These are phyloP conservation scores for Rosa lucieae DNA, from an alignment of 306 rosid genomes.

Conservation along the genomic window DNA sequence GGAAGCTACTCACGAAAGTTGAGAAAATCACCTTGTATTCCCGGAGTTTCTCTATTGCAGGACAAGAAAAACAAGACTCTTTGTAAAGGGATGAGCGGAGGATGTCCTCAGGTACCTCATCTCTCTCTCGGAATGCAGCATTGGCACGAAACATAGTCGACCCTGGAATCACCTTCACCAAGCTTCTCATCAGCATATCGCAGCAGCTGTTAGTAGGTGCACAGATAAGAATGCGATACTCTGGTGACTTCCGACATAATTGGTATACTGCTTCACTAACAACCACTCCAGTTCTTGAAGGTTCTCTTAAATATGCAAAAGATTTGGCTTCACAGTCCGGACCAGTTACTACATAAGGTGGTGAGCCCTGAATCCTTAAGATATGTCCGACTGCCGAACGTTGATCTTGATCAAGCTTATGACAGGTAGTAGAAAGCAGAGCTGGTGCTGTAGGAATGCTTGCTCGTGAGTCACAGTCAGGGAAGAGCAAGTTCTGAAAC, in stretches of 20 bases:
- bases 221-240: slow-evolving; percentile 25
- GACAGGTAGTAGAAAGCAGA: neutral
- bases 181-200: slow-evolving; percentile 26
- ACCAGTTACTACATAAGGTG: slow-evolving; percentile 31
- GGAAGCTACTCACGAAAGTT: slow-evolving; percentile 37
- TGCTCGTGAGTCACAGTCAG: neutral
- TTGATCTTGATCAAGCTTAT: neutral
- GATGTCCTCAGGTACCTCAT: slow-evolving; percentile 31
- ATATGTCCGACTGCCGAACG: slow-evolving; percentile 12
- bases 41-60: slow-evolving; percentile 12
- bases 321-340: slow-evolving; percentile 9
- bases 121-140: slow-evolving; percentile 24
- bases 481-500: slow-evolving; percentile 28
- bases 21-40: slow-evolving; percentile 35
- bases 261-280: slow-evolving; percentile 25
- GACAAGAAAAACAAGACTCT: slow-evolving; percentile 34
- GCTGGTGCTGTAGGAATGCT: neutral
- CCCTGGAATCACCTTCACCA: slow-evolving; percentile 26
- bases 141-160: slow-evolving; percentile 25
- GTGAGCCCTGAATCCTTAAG: slow-evolving; percentile 21
- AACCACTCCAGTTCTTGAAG: slow-evolving; percentile 24
- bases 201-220: slow-evolving; percentile 28
- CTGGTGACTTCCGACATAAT: slow-evolving; percentile 7
- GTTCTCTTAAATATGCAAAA: neutral
- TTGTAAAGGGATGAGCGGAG: slow-evolving; percentile 25